Evolutionary conservation across 2,329 filamentous ascomycete genomes (phyloP).

Genomic region (Ophiocordyceps unilateralis): DNA sequence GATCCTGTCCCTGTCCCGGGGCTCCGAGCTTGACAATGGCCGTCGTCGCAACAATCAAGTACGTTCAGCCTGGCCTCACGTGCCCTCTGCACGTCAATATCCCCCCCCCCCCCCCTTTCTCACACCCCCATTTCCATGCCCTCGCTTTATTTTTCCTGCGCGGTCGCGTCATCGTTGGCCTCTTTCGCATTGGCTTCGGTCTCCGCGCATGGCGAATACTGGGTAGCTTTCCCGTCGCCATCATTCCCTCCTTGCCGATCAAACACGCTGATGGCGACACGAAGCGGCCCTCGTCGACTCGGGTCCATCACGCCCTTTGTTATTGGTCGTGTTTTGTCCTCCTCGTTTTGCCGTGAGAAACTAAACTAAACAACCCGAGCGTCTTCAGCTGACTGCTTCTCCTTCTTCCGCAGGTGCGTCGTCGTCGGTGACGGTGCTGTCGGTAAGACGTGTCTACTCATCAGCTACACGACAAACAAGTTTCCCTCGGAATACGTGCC

Average conservation of each 20-base stretch:
- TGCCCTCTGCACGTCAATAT: not conserved
- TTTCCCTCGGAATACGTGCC: constrained; percentile 99
- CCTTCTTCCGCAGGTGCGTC: constrained; percentile 56
- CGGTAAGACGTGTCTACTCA: constrained; percentile 96
- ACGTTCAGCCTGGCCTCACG: constrained; percentile 17
- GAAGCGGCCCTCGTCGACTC: no score
- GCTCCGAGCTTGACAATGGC: constrained; percentile 25
- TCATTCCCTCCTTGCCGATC: not conserved
- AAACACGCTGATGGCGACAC: not conserved
- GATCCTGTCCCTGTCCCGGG: not conserved
- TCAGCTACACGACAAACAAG: constrained; percentile 99
- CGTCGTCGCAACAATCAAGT: constrained; percentile 50
- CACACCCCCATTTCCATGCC: not conserved
- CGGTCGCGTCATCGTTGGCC: not conserved
- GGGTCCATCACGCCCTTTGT: not conserved
- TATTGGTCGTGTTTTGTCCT: not conserved
- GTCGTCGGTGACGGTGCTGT: constrained; percentile 99
- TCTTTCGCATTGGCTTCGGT: not conserved
- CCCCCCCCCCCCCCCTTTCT: constrained; percentile 3
- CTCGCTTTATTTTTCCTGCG: not conserved
- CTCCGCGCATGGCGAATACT: not conserved
- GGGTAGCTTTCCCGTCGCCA: not conserved
- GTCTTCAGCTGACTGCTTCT: not conserved
- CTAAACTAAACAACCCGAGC: not conserved
- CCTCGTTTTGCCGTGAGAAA: not conserved